A percentile compares a stretch with the other conserved stretches of the same genome.
Conservation (phyloP, 2,329 filamentous ascomycete genomes). For the Botrytis cinerea region DNA sequence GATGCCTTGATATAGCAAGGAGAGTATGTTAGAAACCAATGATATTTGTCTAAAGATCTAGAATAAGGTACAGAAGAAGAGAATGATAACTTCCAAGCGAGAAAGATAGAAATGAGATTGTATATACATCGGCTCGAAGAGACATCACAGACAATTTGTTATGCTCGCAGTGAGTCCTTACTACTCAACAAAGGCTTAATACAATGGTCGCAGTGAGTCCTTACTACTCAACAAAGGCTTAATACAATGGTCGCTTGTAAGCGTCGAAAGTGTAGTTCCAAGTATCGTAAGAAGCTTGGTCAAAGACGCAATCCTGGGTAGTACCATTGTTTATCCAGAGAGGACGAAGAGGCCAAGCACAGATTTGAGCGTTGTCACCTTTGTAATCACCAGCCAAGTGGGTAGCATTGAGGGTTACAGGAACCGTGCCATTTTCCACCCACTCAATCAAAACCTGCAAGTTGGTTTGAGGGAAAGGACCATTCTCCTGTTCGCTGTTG, state of each 20-base stretch:
- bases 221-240: no score
- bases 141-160: no score
- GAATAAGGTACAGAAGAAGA: no score
- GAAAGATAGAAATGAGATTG: no score
- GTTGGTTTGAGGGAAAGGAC: constrained; percentile 52
- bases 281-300: constrained; percentile 36
- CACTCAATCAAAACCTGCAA: constrained; percentile 73
- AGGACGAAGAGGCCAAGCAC: constrained; percentile 45
- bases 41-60: no score
- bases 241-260: not conserved
- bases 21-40: no score
- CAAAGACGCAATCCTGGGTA: constrained; percentile 38
- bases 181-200: no score
- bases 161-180: no score
- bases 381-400: constrained; percentile 37
- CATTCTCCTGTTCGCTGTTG: constrained; percentile 47
- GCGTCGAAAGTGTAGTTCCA: constrained; percentile 39
- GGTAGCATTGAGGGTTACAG: constrained; percentile 45
- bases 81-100: no score
- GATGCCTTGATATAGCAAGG: no score
- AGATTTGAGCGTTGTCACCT: constrained; percentile 44
- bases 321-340: constrained; percentile 36
- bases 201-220: no score
- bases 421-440: constrained; percentile 56
- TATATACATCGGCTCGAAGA: no score